A percentile compares a stretch with the other conserved stretches of the same genome.
These are phyloP conservation scores for Colletotrichum australisinense DNA, from an alignment of 2,329 filamentous ascomycete genomes.

Conservation along the genomic window DNA sequence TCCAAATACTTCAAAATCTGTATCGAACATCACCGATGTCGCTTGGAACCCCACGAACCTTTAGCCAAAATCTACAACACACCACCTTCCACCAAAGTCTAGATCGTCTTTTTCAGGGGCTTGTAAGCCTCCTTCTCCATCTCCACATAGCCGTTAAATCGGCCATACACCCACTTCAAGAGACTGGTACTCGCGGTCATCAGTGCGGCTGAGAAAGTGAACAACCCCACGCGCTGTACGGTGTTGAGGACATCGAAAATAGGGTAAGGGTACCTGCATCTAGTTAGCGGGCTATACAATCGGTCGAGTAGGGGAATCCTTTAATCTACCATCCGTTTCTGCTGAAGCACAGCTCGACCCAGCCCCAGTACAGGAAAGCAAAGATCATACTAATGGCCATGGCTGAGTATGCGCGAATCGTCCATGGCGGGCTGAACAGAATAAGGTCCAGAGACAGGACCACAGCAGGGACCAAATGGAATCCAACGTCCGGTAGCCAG, in stretches of 20 bases:
- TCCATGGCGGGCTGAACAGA: slow-evolving; percentile 79
- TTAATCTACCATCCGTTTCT: slow-evolving; percentile 71
- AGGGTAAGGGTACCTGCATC: slow-evolving; percentile 83
- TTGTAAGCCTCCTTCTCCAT: slow-evolving; percentile 50
- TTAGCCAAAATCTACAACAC: not conserved
- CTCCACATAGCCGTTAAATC: slow-evolving; percentile 68
- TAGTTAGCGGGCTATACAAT: slow-evolving; percentile 40
- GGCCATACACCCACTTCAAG: slow-evolving; percentile 77
- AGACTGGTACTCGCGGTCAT: slow-evolving; percentile 78
- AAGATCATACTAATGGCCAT: slow-evolving; percentile 68
- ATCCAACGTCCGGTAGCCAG: slow-evolving; percentile 69
- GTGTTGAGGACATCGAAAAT: slow-evolving; percentile 78
- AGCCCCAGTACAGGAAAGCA: slow-evolving; percentile 79
- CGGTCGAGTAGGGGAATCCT: not conserved
- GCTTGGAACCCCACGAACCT: not conserved
- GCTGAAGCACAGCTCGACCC: slow-evolving; percentile 79
- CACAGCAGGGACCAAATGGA: slow-evolving; percentile 74
- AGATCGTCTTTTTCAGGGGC: slow-evolving; percentile 42
- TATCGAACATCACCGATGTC: slow-evolving; percentile 11
- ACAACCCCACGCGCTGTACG: slow-evolving; percentile 74
- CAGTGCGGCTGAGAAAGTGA: slow-evolving; percentile 74
- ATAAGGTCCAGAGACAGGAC: slow-evolving; percentile 74
- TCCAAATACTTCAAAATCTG: not conserved
- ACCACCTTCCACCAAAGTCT: slow-evolving; percentile 10
- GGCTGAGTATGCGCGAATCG: slow-evolving; percentile 69